Base-by-base conservation (phyloP, 768 basidiomycete genomes). In the Amanita inopinata region DNA sequence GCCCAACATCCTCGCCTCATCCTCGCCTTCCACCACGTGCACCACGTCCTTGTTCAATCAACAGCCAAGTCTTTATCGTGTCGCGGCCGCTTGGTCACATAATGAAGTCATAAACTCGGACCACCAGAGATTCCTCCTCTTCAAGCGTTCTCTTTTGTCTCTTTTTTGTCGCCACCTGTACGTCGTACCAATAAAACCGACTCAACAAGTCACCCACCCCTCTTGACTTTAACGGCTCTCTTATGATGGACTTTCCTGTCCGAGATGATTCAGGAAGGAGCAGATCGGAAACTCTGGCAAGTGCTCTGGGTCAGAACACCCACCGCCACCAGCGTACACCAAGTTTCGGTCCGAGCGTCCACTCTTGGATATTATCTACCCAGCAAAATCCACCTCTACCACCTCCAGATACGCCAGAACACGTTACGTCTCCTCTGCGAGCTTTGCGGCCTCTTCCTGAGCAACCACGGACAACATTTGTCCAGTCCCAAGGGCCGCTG, bases 351-450 rank as follows among this genome's bases (percentile, higher is more conserved):
- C 48, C 57, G 4, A 65, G 62, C 48, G 64, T 64, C 5, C 55
- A 54, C 28, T 66, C 66, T 14, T 68, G 66, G 66, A 58, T 64
- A 1, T 46, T 60, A n/a, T 56, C 57, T 8, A 61, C 53, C 46
- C 63, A 62, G 33, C 56, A 58, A 31, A 52, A 61, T 43, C 58
- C 53, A 14, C 61, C 60, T 19, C 60, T 53, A 11, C 58, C 57
- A 18, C 61, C 54, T 41, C 24, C 49, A 28, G n/a, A n/a, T 28
- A n/a, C n/a, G 17, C 33, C 43, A 15, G 43, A 44, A 18, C 35
- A 37, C 33, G 8, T 46, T 33, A 33, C 55, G 25, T 46, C 56
- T 23, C 57, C 59, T 24, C 43, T 55, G 35, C 56, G 54, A 35
- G 54, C 51, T 5, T 38, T 54, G 9, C 59, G 58, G 6, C 59